Percentiles rank a stretch among this genome's conserved stretches.
phyloP scores from a whole-genome alignment of 257 asterid species.

The Solanum arcanum region DNA sequence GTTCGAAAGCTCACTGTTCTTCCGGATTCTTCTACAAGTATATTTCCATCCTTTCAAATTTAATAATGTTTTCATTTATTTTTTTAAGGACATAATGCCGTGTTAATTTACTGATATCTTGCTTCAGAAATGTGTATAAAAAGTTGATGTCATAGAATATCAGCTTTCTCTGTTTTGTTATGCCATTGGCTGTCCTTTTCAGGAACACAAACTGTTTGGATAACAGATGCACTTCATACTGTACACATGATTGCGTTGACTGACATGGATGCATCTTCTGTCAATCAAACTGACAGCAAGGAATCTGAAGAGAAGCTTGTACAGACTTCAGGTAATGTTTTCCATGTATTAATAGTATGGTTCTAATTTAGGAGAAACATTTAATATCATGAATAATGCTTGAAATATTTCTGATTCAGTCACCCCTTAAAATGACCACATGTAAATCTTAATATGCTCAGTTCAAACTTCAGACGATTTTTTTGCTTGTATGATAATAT shows the following conservation, averaged over 20 bases:
- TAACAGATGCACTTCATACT: constrained; percentile 67
- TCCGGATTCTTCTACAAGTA: constrained; percentile 44
- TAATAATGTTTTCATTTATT: not conserved
- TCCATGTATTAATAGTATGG: not conserved
- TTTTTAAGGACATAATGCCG: not conserved
- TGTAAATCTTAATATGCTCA: not conserved
- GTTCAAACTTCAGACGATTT: not conserved
- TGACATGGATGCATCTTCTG: constrained; percentile 37
- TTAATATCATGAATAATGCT: not conserved
- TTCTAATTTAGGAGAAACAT: not conserved
- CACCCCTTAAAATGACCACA: not conserved
- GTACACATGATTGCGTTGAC: constrained; percentile 45
- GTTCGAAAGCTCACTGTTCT: constrained; percentile 49
- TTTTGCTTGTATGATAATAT: not conserved
- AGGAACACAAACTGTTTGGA: constrained; percentile 63
- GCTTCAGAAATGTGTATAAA: not conserved
- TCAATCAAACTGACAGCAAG: constrained; percentile 24
- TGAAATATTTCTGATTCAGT: not conserved
- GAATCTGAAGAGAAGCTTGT: constrained; percentile 21
- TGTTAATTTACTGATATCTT: not conserved
- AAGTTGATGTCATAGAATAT: not conserved
- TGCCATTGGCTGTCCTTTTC: constrained; percentile 10
- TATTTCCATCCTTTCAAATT: not conserved
- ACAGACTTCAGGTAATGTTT: constrained; percentile 40
- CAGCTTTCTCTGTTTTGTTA: not conserved